Base-by-base conservation (phyloP, 805 yeast species). In the Candida bentonensis region DNA sequence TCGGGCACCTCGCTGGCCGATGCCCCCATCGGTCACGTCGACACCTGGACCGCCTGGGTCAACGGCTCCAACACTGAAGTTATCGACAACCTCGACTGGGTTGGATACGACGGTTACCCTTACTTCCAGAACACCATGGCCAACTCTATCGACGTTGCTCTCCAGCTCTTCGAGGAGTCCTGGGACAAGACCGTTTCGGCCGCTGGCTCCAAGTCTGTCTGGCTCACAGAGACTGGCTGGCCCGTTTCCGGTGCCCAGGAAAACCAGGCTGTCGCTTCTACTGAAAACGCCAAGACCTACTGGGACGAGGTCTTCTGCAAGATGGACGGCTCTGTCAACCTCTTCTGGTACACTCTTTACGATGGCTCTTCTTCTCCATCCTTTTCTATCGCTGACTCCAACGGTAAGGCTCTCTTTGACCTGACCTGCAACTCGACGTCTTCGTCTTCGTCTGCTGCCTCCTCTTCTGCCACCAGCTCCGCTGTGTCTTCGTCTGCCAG, bases 201-300 rank as follows among this genome's bases (percentile, higher is more conserved):
- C 49, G 67, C 81, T 47, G 78, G 86, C 44, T 85, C 82, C 62
- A 74, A 83, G 55, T 71, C 73, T 42, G 82, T 84, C 70, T 83
- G 85, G 82, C 87, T 84, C 60, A 94, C 94, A 67, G 95, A 84
- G 68, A 84, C 95, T 50, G 95, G 95, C 53, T 83, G 94, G 92
- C 92, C 94, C 61, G 71, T 89, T 27, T 74, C 74, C 7, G 95
- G 95, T 65, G 70, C 85, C 43, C 61, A 67, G 55, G 82, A 64
- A 52, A 84, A 78, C 60, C 43, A 58, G 52, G 67, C 92, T 44
- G 60, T 65, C 23, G 92, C 94, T 59, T 60, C 77, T 54, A 69
- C 73, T 48, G 67, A 56, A 30, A 83, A 83, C 55, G 94, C 94
- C 48, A 63, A 70, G 58, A 62, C 66, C 51, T 84, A 70, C 73